Evolutionary conservation across 2,329 filamentous ascomycete genomes (phyloP).

Genomic region (Knufia fluminis): DNA sequence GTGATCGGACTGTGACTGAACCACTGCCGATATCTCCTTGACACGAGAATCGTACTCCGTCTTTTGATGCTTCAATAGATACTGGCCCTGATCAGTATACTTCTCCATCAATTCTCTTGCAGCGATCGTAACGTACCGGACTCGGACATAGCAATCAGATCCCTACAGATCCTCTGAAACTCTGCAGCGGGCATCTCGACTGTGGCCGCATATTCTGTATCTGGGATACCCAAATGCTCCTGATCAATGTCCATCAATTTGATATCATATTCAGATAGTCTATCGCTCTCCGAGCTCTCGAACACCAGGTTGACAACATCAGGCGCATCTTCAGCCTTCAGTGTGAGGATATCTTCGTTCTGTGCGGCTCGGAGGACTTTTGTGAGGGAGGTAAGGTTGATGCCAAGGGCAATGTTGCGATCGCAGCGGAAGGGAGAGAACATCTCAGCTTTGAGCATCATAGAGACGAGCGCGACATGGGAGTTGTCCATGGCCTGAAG

Average conservation of each 20-base stretch:
- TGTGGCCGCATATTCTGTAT: constrained; percentile 94
- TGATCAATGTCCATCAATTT: constrained; percentile 99
- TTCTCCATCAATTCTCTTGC: not conserved
- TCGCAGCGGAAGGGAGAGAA: constrained; percentile 97
- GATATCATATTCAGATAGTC: constrained; percentile 97
- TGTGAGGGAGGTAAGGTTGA: constrained; percentile 92
- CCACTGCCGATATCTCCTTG: constrained; percentile 93
- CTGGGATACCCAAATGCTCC: constrained; percentile 95
- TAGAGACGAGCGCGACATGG: constrained; percentile 95
- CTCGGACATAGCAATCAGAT: constrained; percentile 85
- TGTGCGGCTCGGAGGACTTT: constrained; percentile 94
- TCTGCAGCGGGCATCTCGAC: constrained; percentile 81
- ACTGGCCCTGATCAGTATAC: constrained; percentile 47
- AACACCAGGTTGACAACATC: constrained; percentile 94
- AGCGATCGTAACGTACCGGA: constrained; percentile 56
- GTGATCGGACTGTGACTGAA: constrained; percentile 79
- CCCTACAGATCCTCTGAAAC: constrained; percentile 90
- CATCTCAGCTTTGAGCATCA: constrained; percentile 92
- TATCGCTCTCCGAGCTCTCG: constrained; percentile 78
- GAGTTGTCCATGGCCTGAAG: constrained; percentile 99
- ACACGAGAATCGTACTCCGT: constrained; percentile 91
- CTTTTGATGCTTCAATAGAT: constrained; percentile 90
- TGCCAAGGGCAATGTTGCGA: constrained; percentile 94
- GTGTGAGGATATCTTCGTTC: constrained; percentile 85
- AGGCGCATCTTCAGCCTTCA: constrained; percentile 95